A percentile compares a stretch with the other conserved stretches of the same genome.
Conservation (phyloP, 495 filamentous ascomycete species). For the Penicillium psychrofluorescens region DNA sequence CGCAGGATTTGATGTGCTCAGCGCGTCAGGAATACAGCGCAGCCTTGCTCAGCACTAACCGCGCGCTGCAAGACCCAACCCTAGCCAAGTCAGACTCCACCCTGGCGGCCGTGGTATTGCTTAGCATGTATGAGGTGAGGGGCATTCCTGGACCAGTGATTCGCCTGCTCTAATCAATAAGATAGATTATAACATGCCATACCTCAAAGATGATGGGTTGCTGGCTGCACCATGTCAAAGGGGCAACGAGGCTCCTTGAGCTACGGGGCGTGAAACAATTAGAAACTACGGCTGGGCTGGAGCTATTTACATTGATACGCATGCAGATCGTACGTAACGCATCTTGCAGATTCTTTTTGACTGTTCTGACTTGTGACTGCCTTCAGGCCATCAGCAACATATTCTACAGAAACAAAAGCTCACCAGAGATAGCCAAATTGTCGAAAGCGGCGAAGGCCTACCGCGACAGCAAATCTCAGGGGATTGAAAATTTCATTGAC, state of each 20-base stretch:
- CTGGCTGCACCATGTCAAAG: constrained; percentile 11
- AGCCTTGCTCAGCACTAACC: constrained; percentile 9
- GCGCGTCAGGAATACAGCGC: constrained; percentile 9
- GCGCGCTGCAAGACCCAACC: constrained; percentile 4
- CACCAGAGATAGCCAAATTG: constrained; percentile 5
- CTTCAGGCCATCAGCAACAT: constrained; percentile 8
- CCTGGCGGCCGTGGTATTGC: constrained; percentile 12
- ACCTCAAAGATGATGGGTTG: neutral
- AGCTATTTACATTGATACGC: constrained; percentile 8
- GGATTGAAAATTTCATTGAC: constrained; percentile 5
- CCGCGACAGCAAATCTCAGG: neutral
- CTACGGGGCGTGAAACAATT: constrained; percentile 9
- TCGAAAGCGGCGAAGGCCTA: constrained; percentile 2
- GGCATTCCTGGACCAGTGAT: neutral
- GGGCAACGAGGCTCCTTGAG: constrained; percentile 10
- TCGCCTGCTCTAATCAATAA: neutral
- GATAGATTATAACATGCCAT: constrained; percentile 6
- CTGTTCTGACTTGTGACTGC: neutral
- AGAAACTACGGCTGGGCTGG: neutral
- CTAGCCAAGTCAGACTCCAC: constrained; percentile 11
- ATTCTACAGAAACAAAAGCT: constrained; percentile 1
- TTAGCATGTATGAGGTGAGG: constrained; percentile 17
- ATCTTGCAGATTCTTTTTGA: neutral
- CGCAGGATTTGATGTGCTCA: neutral
- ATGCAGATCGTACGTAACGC: constrained; percentile 3